phyloP scores from a whole-genome alignment of 345 rosid genomes.

The Sonneratia alba region DNA sequence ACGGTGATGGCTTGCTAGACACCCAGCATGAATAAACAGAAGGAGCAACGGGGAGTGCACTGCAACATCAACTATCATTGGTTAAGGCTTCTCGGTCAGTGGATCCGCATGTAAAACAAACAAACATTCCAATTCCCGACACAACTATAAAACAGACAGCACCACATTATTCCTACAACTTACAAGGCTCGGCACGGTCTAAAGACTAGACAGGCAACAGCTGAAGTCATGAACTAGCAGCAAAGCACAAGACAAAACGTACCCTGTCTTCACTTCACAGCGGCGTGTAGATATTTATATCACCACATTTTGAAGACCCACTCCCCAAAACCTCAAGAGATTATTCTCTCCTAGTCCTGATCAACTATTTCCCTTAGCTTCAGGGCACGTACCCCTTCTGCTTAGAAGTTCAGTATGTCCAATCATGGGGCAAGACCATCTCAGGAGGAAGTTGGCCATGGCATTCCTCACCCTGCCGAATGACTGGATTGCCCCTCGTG shows the following conservation, averaged over 20 bases:
- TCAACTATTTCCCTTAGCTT: neutral
- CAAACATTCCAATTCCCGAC: neutral
- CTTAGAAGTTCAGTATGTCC: conserved; percentile 2
- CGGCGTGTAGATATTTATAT: neutral
- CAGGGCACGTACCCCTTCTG: neutral
- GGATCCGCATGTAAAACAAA: neutral
- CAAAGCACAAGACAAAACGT: neutral
- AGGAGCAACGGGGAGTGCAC: too few relatives aligned
- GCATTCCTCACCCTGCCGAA: neutral
- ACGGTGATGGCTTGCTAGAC: too few relatives aligned
- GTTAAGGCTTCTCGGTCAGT: too few relatives aligned
- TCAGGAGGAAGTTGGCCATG: conserved; percentile 1
- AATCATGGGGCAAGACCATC: conserved; percentile 9
- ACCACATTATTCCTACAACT: neutral
- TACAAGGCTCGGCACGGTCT: neutral
- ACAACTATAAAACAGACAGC: neutral
- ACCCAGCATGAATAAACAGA: too few relatives aligned
- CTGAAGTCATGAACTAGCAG: neutral
- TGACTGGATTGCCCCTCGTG: neutral
- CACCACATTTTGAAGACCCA: neutral
- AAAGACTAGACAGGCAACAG: neutral
- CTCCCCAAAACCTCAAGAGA: neutral
- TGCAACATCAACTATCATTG: too few relatives aligned
- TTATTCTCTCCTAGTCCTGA: neutral
- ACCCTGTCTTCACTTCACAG: neutral